Conservation (phyloP, 2,329 filamentous ascomycete species). For the Plectosphaerella cucumerina region DNA sequence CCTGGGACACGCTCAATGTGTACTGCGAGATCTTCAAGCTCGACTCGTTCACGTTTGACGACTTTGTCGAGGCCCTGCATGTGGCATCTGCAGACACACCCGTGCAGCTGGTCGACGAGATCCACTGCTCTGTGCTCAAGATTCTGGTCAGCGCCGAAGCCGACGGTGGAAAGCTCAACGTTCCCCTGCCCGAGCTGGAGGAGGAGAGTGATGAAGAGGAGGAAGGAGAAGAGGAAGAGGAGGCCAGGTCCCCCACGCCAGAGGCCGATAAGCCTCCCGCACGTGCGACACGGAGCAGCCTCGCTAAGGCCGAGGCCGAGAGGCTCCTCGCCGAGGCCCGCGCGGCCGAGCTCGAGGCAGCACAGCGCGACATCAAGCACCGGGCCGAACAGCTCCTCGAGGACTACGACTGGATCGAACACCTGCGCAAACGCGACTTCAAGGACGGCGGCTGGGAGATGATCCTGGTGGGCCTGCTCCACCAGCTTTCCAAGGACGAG, state of each 20-base stretch:
- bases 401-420: conserved; percentile 79
- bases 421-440: conserved; percentile 79
- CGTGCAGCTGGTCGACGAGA: conserved; percentile 83
- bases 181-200: conserved; percentile 71
- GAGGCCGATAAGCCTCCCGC: conserved; percentile 66
- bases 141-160: conserved; percentile 72
- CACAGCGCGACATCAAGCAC: conserved; percentile 50
- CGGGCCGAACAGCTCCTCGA: conserved; percentile 72
- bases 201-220: conserved; percentile 66
- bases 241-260: conserved; percentile 51
- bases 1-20: conserved; percentile 97
- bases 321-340: conserved; percentile 57
- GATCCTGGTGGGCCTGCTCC: conserved; percentile 79
- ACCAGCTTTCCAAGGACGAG: conserved; percentile 77
- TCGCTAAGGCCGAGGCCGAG: conserved; percentile 76
- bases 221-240: conserved; percentile 52
- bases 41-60: conserved; percentile 97
- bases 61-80: conserved; percentile 84
- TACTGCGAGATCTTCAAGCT: conserved; percentile 92
- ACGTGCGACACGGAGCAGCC: conserved; percentile 78
- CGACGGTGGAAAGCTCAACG: conserved; percentile 74
- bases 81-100: conserved; percentile 69
- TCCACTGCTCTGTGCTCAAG: conserved; percentile 89
- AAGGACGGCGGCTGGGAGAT: conserved; percentile 85
- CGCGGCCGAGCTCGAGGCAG: conserved; percentile 44